These are phyloP conservation scores for Cercospora sojina DNA, from an alignment of 2,329 filamentous ascomycete genomes.

Conservation along the genomic window DNA sequence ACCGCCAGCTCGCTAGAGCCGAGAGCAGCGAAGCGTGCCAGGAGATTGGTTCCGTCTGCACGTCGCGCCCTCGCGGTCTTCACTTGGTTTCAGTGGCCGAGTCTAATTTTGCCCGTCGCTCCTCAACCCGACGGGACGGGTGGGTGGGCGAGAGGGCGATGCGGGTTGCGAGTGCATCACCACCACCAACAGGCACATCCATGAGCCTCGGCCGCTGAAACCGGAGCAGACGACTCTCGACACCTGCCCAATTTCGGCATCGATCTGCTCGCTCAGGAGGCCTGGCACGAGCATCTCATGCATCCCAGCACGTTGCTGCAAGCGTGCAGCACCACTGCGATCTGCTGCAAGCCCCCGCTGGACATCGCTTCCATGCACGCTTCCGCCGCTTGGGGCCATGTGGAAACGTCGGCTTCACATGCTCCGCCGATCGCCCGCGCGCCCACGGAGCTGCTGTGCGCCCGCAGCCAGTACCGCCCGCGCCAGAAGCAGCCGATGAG, in stretches of 20 bases:
- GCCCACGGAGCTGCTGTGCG: background rate
- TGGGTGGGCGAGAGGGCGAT: background rate
- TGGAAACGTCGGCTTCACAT: constrained; percentile 12
- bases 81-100: constrained; percentile 18
- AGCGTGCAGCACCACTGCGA: constrained; percentile 15
- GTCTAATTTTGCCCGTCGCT: constrained; percentile 6
- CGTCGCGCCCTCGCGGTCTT: background rate
- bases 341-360: constrained; percentile 11
- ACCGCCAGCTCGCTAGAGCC: constrained; percentile 6
- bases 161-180: background rate
- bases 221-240: background rate
- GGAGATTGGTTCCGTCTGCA: constrained; percentile 13
- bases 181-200: background rate
- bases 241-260: constrained; percentile 20
- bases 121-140: background rate
- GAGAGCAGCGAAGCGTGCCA: background rate
- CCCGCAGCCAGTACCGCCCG: background rate
- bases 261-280: constrained; percentile 21
- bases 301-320: constrained; percentile 23
- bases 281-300: constrained; percentile 15
- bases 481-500: background rate
- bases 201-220: background rate
- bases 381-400: constrained; percentile 16
- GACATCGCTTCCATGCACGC: constrained; percentile 19
- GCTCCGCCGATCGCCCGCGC: constrained; percentile 14